Evolutionary conservation across 2,329 filamentous ascomycete genomes (phyloP).

Genomic region (Ceratocystis huliohia): DNA sequence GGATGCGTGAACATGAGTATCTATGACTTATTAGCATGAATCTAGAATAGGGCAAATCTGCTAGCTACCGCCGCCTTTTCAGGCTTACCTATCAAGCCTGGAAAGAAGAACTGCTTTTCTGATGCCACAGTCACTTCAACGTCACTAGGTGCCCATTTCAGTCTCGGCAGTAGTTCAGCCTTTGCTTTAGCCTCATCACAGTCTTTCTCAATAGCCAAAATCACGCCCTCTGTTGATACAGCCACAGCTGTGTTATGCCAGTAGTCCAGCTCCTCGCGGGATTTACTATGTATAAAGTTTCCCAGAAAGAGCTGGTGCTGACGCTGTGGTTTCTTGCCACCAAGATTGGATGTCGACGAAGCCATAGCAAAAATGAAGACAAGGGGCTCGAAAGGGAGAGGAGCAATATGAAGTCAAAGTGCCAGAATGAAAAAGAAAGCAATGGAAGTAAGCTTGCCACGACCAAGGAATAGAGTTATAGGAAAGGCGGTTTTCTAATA

Average conservation of each 20-base stretch:
- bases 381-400: not conserved
- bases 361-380: not conserved
- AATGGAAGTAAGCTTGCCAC: not conserved
- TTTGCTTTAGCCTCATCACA: constrained; percentile 27
- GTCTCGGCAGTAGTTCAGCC: constrained; percentile 29
- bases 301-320: constrained; percentile 38
- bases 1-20: constrained; percentile 89
- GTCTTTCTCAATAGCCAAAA: constrained; percentile 36
- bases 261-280: constrained; percentile 37
- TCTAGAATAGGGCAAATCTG: not conserved
- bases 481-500: not conserved
- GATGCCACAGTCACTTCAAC: constrained; percentile 29
- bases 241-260: constrained; percentile 39
- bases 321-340: not conserved
- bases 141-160: constrained; percentile 35
- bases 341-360: not conserved
- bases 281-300: constrained; percentile 43
- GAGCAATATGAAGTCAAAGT: not conserved
- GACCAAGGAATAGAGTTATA: not conserved
- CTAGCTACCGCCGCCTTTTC: not conserved
- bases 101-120: constrained; percentile 63
- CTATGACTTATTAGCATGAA: constrained; percentile 35
- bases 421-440: not conserved
- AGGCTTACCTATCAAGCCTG: constrained; percentile 60
- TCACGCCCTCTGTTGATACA: constrained; percentile 39